phyloP scores from a whole-genome alignment of 306 rosid species.

The Vigna unguiculata region DNA sequence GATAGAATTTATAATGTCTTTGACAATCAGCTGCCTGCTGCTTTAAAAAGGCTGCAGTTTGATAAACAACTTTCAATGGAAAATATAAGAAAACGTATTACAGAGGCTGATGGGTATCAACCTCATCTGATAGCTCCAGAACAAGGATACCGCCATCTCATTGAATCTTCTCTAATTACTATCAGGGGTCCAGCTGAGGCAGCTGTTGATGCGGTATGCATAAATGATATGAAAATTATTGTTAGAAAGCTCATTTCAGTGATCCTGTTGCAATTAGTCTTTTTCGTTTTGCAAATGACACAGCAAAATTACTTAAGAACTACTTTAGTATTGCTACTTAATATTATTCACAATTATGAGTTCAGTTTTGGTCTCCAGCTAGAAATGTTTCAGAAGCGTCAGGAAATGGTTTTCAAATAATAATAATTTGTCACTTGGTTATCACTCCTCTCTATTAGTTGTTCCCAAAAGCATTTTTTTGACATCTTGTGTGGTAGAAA shows the following conservation, averaged over 20 bases:
- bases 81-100: conserved; percentile 86
- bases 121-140: conserved; percentile 98
- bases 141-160: conserved; percentile 95
- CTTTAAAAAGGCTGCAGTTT: conserved; percentile 91
- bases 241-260: neutral
- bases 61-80: conserved; percentile 98
- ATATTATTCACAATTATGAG: neutral
- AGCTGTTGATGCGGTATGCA: conserved; percentile 88
- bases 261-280: conserved; percentile 10
- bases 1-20: conserved; percentile 88
- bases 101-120: conserved; percentile 99
- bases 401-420: neutral
- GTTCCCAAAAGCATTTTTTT: neutral
- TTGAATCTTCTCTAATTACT: conserved; percentile 78
- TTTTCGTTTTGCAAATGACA: conserved; percentile 5
- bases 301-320: neutral
- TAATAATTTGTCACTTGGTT: neutral
- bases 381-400: neutral
- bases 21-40: conserved; percentile 98
- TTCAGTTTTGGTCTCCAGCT: conserved; percentile 2
- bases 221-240: conserved; percentile 24
- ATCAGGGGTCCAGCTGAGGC: conserved; percentile 98
- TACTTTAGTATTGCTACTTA: conserved; percentile 9
- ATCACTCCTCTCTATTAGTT: conserved; percentile 6
- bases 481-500: conserved; percentile 17